Conservation (phyloP, 2,329 filamentous ascomycete species). For the Ceratocystis lukuohia region DNA sequence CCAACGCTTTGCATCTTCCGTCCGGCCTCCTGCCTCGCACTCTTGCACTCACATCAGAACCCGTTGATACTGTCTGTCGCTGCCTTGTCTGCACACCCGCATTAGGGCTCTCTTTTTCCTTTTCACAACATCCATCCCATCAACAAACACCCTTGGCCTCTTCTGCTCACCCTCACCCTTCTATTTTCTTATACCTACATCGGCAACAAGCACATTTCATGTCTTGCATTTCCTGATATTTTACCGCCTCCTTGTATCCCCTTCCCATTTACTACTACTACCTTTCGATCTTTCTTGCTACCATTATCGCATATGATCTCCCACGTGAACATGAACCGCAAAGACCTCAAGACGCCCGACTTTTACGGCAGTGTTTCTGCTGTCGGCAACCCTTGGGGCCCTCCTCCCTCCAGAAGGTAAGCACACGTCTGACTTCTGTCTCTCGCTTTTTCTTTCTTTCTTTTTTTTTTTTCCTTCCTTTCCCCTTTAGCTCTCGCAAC, state of each 20-base stretch:
- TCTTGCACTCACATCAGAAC: background rate
- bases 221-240: conserved; percentile 1
- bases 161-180: background rate
- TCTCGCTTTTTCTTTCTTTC: background rate
- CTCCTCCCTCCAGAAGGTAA: conserved; percentile 18
- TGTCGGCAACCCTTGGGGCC: conserved; percentile 18
- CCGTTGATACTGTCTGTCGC: background rate
- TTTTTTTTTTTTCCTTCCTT: background rate
- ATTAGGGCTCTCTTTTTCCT: conserved; percentile 6
- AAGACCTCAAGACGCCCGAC: conserved; percentile 19
- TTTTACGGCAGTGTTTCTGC: conserved; percentile 16
- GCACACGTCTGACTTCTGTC: background rate
- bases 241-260: background rate
- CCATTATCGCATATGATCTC: conserved; percentile 5
- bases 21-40: background rate
- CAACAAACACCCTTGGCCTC: background rate
- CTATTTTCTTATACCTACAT: background rate
- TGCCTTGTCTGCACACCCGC: conserved; percentile 5
- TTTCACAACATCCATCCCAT: background rate
- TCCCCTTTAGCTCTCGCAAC: background rate
- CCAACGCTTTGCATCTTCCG: background rate
- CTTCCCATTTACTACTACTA: background rate
- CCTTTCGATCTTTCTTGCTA: background rate
- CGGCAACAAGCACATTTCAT: background rate
- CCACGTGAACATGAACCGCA: conserved; percentile 19